A percentile compares a stretch with the other conserved stretches of the same genome.
These are phyloP conservation scores for Xylariaceae sp. DNA, from an alignment of 2,329 filamentous ascomycete species.

Conservation along the genomic window DNA sequence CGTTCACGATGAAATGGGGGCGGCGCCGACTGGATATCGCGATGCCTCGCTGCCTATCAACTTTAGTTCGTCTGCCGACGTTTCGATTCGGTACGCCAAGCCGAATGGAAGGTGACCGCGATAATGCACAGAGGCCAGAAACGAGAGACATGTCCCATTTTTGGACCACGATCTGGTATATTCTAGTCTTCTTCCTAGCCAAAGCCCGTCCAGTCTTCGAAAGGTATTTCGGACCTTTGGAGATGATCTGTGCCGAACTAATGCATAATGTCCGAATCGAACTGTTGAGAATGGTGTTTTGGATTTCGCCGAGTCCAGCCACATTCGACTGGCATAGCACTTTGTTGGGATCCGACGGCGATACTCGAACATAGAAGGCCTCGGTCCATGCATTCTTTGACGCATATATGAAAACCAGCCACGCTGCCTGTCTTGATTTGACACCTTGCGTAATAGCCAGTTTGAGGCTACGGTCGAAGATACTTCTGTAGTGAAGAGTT, in stretches of 20 bases:
- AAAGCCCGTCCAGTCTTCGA: conserved; percentile 26
- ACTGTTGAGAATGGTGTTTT: conserved; percentile 4
- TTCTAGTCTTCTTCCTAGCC: conserved; percentile 34
- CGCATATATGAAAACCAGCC: conserved; percentile 28
- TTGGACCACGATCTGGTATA: conserved; percentile 45
- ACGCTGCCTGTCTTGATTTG: conserved; percentile 13
- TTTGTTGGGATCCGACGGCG: conserved; percentile 19
- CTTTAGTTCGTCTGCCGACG: conserved; percentile 8
- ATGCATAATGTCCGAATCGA: conserved; percentile 22
- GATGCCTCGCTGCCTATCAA: conserved; percentile 13
- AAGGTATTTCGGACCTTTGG: conserved; percentile 6
- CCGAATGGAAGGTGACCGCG: conserved; percentile 9
- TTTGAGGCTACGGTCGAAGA: conserved; percentile 36
- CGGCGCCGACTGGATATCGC: conserved; percentile 13
- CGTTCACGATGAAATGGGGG: conserved; percentile 25
- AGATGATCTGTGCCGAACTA: conserved; percentile 25
- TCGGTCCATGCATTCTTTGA: conserved; percentile 24
- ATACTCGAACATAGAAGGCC: conserved; percentile 25
- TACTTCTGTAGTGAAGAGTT: conserved; percentile 41
- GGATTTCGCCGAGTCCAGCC: conserved; percentile 13
- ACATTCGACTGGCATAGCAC: conserved; percentile 26
- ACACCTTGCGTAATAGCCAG: conserved; percentile 34
- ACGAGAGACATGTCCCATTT: conserved; percentile 40
- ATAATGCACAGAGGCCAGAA: conserved; percentile 33
- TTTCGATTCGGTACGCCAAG: conserved; percentile 19